phyloP scores from a whole-genome alignment of 2,329 filamentous ascomycete genomes.

The Dryadomyces quercivorus region DNA sequence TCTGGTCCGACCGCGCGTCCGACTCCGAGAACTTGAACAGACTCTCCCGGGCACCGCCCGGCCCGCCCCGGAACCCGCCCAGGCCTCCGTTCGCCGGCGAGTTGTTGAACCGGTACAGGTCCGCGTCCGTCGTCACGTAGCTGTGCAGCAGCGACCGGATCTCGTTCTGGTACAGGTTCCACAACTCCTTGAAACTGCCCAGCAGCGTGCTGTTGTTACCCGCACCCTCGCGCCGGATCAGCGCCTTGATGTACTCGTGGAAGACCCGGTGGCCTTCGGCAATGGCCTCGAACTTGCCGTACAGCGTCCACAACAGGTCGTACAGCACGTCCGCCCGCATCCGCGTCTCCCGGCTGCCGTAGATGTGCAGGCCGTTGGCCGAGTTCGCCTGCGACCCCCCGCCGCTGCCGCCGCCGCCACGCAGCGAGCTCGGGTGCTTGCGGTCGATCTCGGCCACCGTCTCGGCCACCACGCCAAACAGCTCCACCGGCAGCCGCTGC shows the following conservation, averaged over 20 bases:
- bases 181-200: conserved; percentile 87
- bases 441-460: conserved; percentile 91
- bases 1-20: conserved; percentile 65
- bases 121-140: conserved; percentile 85
- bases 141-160: conserved; percentile 90
- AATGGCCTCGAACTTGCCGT: conserved; percentile 94
- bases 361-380: conserved; percentile 34
- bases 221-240: conserved; percentile 68
- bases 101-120: conserved; percentile 53
- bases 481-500: conserved; percentile 81
- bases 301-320: conserved; percentile 83
- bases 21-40: conserved; percentile 82
- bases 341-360: conserved; percentile 58
- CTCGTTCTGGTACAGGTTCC: conserved; percentile 97
- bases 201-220: conserved; percentile 55
- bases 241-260: conserved; percentile 80
- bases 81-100: conserved; percentile 30
- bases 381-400: conserved; percentile 18
- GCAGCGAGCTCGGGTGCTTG: conserved; percentile 73
- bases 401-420: conserved; percentile 27
- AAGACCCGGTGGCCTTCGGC: conserved; percentile 89
- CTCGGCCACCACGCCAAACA: conserved; percentile 88
- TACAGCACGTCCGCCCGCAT: conserved; percentile 77
- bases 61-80: neutral
- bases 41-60: conserved; percentile 17